phyloP scores from a whole-genome alignment of 148 eudicot species.

The Talinum fruticosum region DNA sequence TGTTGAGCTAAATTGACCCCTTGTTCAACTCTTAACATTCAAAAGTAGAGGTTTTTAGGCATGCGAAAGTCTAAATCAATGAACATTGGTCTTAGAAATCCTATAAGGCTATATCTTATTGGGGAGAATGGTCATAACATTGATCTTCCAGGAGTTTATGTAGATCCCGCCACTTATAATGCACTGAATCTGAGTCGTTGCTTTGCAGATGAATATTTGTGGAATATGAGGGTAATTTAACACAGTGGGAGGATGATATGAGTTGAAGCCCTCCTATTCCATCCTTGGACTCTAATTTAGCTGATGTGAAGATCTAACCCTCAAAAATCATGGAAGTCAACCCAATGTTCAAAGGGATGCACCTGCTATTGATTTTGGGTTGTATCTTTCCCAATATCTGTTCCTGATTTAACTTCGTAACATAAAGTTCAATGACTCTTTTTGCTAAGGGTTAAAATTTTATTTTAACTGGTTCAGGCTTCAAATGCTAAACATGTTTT shows the following conservation, averaged over 20 bases:
- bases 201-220: not conserved
- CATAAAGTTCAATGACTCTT: too few species aligned
- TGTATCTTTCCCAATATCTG: not conserved
- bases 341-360: not conserved
- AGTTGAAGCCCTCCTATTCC: not conserved
- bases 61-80: not conserved
- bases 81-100: not conserved
- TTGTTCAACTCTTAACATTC: too few species aligned
- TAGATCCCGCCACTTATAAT: not conserved
- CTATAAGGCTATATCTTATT: not conserved
- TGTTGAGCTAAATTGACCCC: too few species aligned
- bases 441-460: too few species aligned
- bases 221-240: not conserved
- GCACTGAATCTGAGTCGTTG: not conserved
- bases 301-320: not conserved
- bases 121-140: not conserved
- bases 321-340: not conserved
- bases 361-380: not conserved
- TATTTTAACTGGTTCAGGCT: not conserved
- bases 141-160: not conserved
- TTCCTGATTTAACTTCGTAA: too few species aligned
- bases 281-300: not conserved
- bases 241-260: not conserved
- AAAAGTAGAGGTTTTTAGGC: not conserved
- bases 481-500: too few species aligned